Percentiles rank a stretch among this genome's conserved stretches.
Evolutionary conservation across 371 early-diverging fungal species (phyloP).

Genomic region (Circinella minor): DNA sequence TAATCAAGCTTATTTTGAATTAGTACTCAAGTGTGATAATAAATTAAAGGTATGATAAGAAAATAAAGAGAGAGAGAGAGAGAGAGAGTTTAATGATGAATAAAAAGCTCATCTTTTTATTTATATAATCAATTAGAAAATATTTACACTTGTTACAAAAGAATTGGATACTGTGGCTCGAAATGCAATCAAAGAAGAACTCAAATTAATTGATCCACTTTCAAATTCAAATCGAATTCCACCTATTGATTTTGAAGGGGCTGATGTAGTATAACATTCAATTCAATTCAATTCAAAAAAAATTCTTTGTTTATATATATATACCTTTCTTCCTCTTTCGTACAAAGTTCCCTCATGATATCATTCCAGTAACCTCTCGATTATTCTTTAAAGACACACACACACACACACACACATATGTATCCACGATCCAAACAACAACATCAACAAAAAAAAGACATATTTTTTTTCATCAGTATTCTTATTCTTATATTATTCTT

Average conservation of each 20-base stretch:
- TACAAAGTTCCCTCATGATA: no score
- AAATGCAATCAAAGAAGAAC: constrained; percentile 59
- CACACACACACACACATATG: no score
- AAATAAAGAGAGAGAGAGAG: background rate
- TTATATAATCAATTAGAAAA: constrained; percentile 41
- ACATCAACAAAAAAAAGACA: no score
- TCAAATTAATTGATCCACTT: constrained; percentile 55
- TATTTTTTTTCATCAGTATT: no score
- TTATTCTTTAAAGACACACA: no score
- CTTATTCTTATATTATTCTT: no score
- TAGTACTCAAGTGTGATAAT: constrained; percentile 61
- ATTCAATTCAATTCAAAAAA: no score
- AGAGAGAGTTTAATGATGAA: no score
- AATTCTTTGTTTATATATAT: no score
- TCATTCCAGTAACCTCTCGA: no score
- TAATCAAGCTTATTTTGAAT: constrained; percentile 55
- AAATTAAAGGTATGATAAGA: constrained; percentile 49
- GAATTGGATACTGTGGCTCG: constrained; percentile 57
- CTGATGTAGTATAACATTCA: constrained; percentile 25
- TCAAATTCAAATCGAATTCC: constrained; percentile 37
- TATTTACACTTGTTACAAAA: constrained; percentile 56
- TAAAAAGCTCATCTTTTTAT: background rate
- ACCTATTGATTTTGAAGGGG: constrained; percentile 52
- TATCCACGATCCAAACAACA: no score
- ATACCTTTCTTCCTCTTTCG: no score